A percentile compares a stretch with the other conserved stretches of the same genome.
phyloP scores from a whole-genome alignment of 805 yeast species.

The Wickerhamiella cacticola region DNA sequence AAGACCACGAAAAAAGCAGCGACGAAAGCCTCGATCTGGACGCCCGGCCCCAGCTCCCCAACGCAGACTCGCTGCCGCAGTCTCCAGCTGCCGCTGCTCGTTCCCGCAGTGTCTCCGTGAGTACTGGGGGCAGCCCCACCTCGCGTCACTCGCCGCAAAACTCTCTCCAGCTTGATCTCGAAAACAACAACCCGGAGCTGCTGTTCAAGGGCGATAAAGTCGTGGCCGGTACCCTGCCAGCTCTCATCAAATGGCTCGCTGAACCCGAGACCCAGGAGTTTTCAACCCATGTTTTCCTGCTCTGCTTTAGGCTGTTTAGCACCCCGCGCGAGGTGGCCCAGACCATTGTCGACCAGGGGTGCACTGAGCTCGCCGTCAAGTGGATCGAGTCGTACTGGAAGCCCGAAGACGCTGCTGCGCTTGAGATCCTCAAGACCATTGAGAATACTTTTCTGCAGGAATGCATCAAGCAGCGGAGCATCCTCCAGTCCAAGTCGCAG shows the following conservation, averaged over 20 bases:
- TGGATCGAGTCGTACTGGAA: constrained; percentile 94
- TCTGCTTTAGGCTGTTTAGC: constrained; percentile 64
- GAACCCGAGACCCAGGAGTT: constrained; percentile 27
- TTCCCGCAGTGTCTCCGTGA: background rate
- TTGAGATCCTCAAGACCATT: constrained; percentile 64
- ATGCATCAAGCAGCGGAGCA: constrained; percentile 9
- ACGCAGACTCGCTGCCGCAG: constrained; percentile 8
- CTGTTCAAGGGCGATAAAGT: constrained; percentile 22
- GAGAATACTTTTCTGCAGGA: constrained; percentile 20
- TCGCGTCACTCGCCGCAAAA: background rate
- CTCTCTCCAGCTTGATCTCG: background rate
- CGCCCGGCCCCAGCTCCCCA: constrained; percentile 7
- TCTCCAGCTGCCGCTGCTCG: background rate
- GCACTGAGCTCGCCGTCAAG: constrained; percentile 17
- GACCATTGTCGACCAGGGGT: constrained; percentile 9
- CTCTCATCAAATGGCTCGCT: constrained; percentile 25
- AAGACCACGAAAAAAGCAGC: background rate
- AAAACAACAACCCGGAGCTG: constrained; percentile 13
- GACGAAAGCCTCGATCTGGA: constrained; percentile 8
- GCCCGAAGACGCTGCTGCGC: constrained; percentile 43
- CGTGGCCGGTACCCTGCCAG: constrained; percentile 29
- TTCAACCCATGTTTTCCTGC: constrained; percentile 59
- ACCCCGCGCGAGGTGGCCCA: constrained; percentile 55
- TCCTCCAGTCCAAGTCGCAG: background rate
- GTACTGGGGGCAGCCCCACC: background rate